Evolutionary conservation across 441 rosid genomes (phyloP).

Genomic region (Breynia disticha): DNA sequence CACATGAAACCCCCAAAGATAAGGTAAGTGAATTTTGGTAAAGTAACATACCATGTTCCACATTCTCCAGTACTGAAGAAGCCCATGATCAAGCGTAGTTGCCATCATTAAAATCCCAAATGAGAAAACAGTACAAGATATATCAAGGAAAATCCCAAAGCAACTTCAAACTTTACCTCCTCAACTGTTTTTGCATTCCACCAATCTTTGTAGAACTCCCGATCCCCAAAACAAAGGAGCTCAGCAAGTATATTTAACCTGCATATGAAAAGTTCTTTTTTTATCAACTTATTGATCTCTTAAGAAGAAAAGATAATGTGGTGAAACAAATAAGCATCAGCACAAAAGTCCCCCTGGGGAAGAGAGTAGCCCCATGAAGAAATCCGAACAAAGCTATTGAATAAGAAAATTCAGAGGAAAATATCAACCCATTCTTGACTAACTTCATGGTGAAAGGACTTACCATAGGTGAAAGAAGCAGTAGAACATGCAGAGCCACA

Average conservation of each 20-base stretch:
- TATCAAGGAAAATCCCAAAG: slow-evolving; percentile 7
- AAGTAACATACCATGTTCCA: slow-evolving; percentile 90
- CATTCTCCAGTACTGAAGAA: slow-evolving; percentile 91
- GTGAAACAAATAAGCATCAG: too few relatives aligned
- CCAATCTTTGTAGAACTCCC: slow-evolving; percentile 99
- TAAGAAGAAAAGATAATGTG: too few relatives aligned
- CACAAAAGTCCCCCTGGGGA: neutral
- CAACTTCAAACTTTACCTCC: slow-evolving; percentile 41
- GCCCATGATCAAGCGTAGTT: slow-evolving; percentile 21
- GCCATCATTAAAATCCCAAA: slow-evolving; percentile 14
- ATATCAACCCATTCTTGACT: too few relatives aligned
- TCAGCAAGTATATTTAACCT: slow-evolving; percentile 98
- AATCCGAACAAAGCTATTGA: too few relatives aligned
- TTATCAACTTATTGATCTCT: neutral
- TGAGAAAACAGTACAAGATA: slow-evolving; percentile 10
- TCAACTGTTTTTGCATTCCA: slow-evolving; percentile 99
- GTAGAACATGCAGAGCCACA: slow-evolving; percentile 99
- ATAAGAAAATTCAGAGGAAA: too few relatives aligned
- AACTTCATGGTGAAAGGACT: slow-evolving; percentile 8
- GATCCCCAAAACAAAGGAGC: slow-evolving; percentile 90
- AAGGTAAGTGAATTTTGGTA: slow-evolving; percentile 9
- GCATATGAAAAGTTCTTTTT: neutral
- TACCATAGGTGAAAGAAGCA: slow-evolving; percentile 98
- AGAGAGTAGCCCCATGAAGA: too few relatives aligned
- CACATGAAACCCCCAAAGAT: neutral